These are phyloP conservation scores for Climacium dendroides DNA, from an alignment of 225 moss, liverwort and hornwort genomes.

Conservation along the genomic window DNA sequence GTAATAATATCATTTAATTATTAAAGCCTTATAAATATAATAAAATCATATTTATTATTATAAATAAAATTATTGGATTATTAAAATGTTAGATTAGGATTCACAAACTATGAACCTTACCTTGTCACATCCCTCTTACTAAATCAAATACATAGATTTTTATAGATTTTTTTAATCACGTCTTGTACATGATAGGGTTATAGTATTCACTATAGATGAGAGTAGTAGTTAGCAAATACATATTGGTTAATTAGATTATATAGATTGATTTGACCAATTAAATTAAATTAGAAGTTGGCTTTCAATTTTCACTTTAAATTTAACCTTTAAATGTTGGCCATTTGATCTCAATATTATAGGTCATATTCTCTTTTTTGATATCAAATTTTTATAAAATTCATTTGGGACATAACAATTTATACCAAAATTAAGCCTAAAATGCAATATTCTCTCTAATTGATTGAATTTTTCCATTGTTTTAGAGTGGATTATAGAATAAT, in stretches of 20 bases:
- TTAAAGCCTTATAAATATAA: not conserved
- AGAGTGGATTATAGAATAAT: not conserved
- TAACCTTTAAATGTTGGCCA: fast-evolving
- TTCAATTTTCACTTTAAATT: not conserved
- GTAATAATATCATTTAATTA: not conserved
- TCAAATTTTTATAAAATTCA: not conserved
- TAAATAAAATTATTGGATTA: not conserved
- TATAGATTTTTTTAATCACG: too few species aligned
- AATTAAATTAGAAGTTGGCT: not conserved
- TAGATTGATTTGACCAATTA: not conserved
- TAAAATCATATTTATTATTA: not conserved
- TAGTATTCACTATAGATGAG: not conserved
- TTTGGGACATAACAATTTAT: not conserved
- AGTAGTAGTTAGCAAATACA: not conserved
- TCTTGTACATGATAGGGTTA: not conserved
- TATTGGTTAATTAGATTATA: not conserved
- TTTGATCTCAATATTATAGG: not conserved
- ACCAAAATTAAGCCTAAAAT: not conserved
- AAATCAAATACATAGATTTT: not conserved
- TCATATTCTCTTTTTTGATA: not conserved
- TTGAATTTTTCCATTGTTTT: not conserved
- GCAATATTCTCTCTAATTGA: not conserved
- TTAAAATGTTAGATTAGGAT: not conserved
- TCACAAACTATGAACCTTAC: not conserved
- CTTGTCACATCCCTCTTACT: too few species aligned